phyloP scores from a whole-genome alignment of 2,329 filamentous ascomycete genomes.

The Acrocalymma vagum region DNA sequence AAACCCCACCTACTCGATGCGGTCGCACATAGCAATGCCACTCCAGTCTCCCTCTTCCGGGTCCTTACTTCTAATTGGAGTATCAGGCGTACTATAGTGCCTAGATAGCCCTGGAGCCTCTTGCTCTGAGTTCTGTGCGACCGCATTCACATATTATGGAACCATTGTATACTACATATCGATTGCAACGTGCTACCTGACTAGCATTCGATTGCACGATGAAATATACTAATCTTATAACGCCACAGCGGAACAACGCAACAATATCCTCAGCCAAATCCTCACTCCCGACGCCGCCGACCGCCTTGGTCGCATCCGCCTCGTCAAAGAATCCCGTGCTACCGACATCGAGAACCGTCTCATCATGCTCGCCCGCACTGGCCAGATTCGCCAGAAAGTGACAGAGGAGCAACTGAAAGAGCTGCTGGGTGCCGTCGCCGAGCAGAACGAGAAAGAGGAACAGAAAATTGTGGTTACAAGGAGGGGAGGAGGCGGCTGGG shows the following conservation, averaged over 20 bases:
- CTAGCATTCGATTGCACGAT: too few species aligned
- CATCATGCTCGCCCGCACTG: conserved; percentile 87
- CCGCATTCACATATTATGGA: too few species aligned
- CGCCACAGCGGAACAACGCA: conserved; percentile 74
- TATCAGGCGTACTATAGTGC: too few species aligned
- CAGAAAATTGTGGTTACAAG: conserved; percentile 84
- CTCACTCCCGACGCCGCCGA: conserved; percentile 93
- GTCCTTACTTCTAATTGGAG: too few species aligned
- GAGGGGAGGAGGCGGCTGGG: conserved; percentile 79
- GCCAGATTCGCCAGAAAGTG: conserved; percentile 87
- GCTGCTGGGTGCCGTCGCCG: conserved; percentile 82
- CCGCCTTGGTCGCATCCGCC: conserved; percentile 89
- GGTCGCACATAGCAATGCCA: too few species aligned
- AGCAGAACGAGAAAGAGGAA: conserved; percentile 70
- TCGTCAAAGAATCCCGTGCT: conserved; percentile 93
- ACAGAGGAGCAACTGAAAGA: conserved; percentile 95
- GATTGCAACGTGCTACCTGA: too few species aligned
- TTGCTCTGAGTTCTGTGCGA: too few species aligned
- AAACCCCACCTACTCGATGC: too few species aligned
- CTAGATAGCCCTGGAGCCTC: too few species aligned
- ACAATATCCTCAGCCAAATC: conserved; percentile 86
- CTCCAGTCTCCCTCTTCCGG: too few species aligned
- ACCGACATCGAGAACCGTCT: conserved; percentile 90
- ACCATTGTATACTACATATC: too few species aligned
- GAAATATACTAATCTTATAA: too few species aligned